These are phyloP conservation scores for Candida berthetii DNA, from an alignment of 805 yeast species.

Conservation along the genomic window DNA sequence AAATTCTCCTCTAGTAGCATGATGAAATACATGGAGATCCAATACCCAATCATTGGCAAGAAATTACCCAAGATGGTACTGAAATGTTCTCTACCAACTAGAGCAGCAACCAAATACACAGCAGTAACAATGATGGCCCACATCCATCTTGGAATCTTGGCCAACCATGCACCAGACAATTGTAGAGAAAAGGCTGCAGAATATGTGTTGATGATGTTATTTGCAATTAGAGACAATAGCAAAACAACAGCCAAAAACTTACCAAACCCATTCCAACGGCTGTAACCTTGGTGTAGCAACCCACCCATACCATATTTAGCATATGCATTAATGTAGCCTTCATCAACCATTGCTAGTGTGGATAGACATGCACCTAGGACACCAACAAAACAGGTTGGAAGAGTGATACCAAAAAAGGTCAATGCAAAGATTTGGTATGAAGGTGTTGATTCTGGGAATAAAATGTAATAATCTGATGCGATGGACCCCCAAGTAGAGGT, in stretches of 20 bases:
- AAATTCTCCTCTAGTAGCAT: slow-evolving; percentile 66
- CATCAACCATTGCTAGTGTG: slow-evolving; percentile 51
- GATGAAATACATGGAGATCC: slow-evolving; percentile 80
- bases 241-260: slow-evolving; percentile 66
- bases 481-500: slow-evolving; percentile 89
- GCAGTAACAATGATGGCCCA: slow-evolving; percentile 61
- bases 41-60: slow-evolving; percentile 87
- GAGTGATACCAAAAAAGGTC: slow-evolving; percentile 58
- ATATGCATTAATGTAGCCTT: slow-evolving; percentile 55
- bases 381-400: slow-evolving; percentile 77
- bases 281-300: slow-evolving; percentile 54
- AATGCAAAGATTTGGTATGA: slow-evolving; percentile 45
- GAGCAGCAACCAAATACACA: slow-evolving; percentile 61
- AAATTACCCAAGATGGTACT: slow-evolving; percentile 71
- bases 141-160: slow-evolving; percentile 71
- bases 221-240: slow-evolving; percentile 71
- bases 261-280: slow-evolving; percentile 71
- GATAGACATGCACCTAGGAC: slow-evolving; percentile 68
- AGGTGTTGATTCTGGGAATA: slow-evolving; percentile 69
- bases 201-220: slow-evolving; percentile 75
- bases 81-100: slow-evolving; percentile 72
- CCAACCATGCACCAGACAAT: slow-evolving; percentile 45
- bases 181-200: slow-evolving; percentile 80
- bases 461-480: slow-evolving; percentile 78
- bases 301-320: slow-evolving; percentile 68